phyloP scores from a whole-genome alignment of 2,329 filamentous ascomycete genomes.

The Davidsoniella neocaledoniae region DNA sequence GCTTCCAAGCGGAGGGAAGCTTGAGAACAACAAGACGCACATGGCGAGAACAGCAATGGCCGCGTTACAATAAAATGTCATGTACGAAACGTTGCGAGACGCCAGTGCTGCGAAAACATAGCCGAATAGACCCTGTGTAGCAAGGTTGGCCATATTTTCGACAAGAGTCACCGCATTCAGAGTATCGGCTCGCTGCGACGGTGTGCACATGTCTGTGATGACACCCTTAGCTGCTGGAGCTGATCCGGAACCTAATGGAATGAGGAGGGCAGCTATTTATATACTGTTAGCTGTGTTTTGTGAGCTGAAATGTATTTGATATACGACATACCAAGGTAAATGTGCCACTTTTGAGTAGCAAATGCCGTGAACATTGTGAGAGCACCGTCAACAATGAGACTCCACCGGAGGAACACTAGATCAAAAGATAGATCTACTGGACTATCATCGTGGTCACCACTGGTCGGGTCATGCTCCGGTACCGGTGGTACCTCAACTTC shows the following conservation, averaged over 20 bases:
- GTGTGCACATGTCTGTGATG: conserved; percentile 53
- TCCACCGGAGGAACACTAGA: conserved; percentile 48
- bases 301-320: not conserved
- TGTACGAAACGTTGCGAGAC: conserved; percentile 37
- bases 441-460: conserved; percentile 24
- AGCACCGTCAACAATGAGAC: conserved; percentile 45
- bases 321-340: conserved; percentile 36
- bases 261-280: conserved; percentile 36
- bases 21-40: conserved; percentile 5
- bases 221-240: conserved; percentile 55
- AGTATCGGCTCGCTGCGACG: conserved; percentile 45
- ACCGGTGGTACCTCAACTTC: conserved; percentile 26
- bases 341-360: conserved; percentile 47
- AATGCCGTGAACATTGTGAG: conserved; percentile 48
- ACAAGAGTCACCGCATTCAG: conserved; percentile 52
- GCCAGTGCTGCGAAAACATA: conserved; percentile 49
- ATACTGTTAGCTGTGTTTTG: not conserved
- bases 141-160: conserved; percentile 48
- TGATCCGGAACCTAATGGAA: conserved; percentile 53
- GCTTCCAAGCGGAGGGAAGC: conserved; percentile 8
- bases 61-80: conserved; percentile 53
- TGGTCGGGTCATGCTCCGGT: conserved; percentile 17
- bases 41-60: conserved; percentile 16
- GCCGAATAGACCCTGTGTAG: conserved; percentile 50
- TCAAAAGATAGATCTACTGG: conserved; percentile 37